Evolutionary conservation across 2,329 filamentous ascomycete species (phyloP), one percentile per base, ranked within the genome.

Genomic region (Fusarium napiforme): DNA sequence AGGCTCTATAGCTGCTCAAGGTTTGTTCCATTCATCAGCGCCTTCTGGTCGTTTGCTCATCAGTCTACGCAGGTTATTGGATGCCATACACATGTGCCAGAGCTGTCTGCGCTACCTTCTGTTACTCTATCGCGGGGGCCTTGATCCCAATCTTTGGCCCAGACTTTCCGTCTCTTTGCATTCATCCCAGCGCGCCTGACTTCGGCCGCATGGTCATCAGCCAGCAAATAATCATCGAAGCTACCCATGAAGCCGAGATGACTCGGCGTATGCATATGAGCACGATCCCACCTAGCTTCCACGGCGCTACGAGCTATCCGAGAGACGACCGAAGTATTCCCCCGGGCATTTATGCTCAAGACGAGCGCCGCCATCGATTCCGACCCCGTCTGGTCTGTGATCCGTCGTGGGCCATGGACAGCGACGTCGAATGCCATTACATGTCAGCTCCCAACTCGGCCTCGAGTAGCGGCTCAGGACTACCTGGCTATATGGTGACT

Each of bases 121-220:
- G 96, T 83, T 91, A 92, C 80, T 85, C 89, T 40, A 97, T 99
- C 70, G 92, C 96, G 19, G 92, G 92, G 65, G 95, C 93, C 0
- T 84, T 99, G 61, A 96, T 96, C 14, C 96, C 96, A 9, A 87
- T 99, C 67, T 99, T 99, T 80, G 96, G 96, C 0, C 88, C 91
- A 18, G 88, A 90, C 45, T 99, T 99, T 80, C 91, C 94, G 5
- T 85, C 86, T 7, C 83, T 90, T 50, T 99, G 96, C 80, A 84
- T 92, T 19, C 86, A 83, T 2, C 90, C 91, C 3, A 85, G 88
- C n/a, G 86, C 91, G 40, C 83, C 88, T n/a, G 86, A 87, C 19
- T 94, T 90, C 79, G 88, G 87, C 16, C 87, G 87, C 52, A 93
- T 94, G 91, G 82, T 87, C 28, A 94, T 95, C 75, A 86, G 89